A percentile compares a stretch with the other conserved stretches of the same genome.
Conservation (phyloP, 345 rosid species). For the Litchi chinensis region DNA sequence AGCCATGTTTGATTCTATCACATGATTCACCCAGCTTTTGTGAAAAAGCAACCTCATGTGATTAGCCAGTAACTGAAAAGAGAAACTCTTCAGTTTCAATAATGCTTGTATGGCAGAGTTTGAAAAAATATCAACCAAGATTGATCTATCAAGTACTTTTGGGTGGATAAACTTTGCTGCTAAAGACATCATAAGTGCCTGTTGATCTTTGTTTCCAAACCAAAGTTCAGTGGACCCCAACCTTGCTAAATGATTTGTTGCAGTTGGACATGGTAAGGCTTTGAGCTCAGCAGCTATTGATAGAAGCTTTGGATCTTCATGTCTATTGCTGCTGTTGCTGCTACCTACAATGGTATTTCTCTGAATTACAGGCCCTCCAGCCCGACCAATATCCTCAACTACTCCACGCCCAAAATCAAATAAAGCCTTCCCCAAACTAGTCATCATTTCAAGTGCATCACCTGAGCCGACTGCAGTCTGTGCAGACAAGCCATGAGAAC, state of each 20-base stretch:
- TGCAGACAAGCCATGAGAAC: constrained; percentile 32
- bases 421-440: constrained; percentile 87
- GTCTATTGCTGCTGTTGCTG: constrained; percentile 35
- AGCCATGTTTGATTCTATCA: constrained; percentile 56
- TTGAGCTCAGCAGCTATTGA: constrained; percentile 60
- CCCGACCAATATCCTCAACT: constrained; percentile 89
- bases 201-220: constrained; percentile 88
- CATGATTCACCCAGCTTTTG: constrained; percentile 76
- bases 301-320: constrained; percentile 51
- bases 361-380: constrained; percentile 49
- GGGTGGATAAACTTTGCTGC: constrained; percentile 79
- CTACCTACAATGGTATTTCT: constrained; percentile 36
- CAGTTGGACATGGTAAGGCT: constrained; percentile 88
- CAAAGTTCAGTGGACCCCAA: constrained; percentile 76
- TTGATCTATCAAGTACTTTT: constrained; percentile 70
- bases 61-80: constrained; percentile 64
- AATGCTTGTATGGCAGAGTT: constrained; percentile 51
- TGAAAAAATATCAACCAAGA: constrained; percentile 63
- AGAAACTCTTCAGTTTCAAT: constrained; percentile 67
- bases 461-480: constrained; percentile 67
- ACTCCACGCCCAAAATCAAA: constrained; percentile 90
- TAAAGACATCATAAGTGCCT: constrained; percentile 70
- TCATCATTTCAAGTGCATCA: constrained; percentile 94
- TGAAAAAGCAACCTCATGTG: constrained; percentile 80
- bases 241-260: constrained; percentile 65